Percentiles rank a stretch among this genome's conserved stretches.
Evolutionary conservation across 352 stramenopile genomes (phyloP).

Genomic region (Aphanomyces invadans): DNA sequence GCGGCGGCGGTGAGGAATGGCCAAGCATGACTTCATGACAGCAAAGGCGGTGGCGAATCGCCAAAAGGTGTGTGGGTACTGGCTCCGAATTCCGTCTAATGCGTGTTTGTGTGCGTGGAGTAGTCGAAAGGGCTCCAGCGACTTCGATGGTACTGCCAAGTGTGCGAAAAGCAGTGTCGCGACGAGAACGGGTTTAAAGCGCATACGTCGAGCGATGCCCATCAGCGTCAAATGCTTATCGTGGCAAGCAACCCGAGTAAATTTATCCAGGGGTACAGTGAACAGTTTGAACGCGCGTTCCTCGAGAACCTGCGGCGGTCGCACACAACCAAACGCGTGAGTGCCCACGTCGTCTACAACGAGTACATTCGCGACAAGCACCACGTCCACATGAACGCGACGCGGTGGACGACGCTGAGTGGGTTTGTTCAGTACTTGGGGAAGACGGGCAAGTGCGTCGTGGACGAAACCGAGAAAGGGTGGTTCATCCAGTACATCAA

Average conservation of each 20-base stretch:
- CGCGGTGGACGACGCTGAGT: conserved; percentile 94
- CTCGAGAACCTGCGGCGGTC: conserved; percentile 90
- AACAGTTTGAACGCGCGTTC: conserved; percentile 94
- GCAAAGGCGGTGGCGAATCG: conserved; percentile 80
- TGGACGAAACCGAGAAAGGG: conserved; percentile 98
- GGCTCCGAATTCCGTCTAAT: not conserved
- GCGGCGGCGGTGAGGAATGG: conserved; percentile 34
- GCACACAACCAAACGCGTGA: conserved; percentile 95
- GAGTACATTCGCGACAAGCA: conserved; percentile 99
- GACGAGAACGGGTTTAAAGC: conserved; percentile 99
- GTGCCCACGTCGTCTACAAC: conserved; percentile 97
- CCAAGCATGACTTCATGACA: conserved; percentile 80
- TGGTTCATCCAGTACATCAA: conserved; percentile 97
- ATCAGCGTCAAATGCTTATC: conserved; percentile 98
- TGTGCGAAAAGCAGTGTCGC: conserved; percentile 99
- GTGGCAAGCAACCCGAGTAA: conserved; percentile 93
- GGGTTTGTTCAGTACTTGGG: conserved; percentile 98
- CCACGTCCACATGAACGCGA: conserved; percentile 99
- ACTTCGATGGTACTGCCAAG: conserved; percentile 98
- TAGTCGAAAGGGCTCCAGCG: conserved; percentile 96
- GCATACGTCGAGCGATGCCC: conserved; percentile 94
- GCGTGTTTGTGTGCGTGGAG: not conserved
- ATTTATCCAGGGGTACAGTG: conserved; percentile 90
- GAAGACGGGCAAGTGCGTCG: conserved; percentile 92
- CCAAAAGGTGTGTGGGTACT: conserved; percentile 51